Conservation (phyloP, 1,284 basidiomycete genomes). For the Moesziomyces aphidis region DNA sequence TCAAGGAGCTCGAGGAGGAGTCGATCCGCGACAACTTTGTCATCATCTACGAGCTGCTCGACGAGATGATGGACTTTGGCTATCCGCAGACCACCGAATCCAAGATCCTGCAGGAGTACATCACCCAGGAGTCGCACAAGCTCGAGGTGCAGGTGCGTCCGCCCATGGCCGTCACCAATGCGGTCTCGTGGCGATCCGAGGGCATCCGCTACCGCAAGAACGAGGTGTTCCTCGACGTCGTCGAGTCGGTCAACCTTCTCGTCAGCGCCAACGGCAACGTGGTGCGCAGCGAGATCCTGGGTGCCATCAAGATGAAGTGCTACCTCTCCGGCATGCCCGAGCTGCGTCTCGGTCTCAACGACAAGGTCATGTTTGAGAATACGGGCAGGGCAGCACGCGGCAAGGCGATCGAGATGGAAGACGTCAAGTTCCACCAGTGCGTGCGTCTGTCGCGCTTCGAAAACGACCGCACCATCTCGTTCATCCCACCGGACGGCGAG, state of each 20-base stretch:
- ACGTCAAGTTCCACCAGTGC: constrained; percentile 99
- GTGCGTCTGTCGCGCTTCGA: constrained; percentile 99
- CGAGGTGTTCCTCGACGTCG: constrained; percentile 98
- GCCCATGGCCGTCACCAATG: constrained; percentile 97
- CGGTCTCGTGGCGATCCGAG: constrained; percentile 97
- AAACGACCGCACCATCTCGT: constrained; percentile 98
- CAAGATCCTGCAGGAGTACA: constrained; percentile 99
- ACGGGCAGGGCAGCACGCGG: constrained; percentile 94
- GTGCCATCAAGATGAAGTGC: constrained; percentile 99
- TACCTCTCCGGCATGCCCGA: constrained; percentile 99
- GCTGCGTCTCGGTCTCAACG: constrained; percentile 92
- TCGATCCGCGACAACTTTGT: constrained; percentile 99
- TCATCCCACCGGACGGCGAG: constrained; percentile 98
- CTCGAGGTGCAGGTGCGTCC: constrained; percentile 95
- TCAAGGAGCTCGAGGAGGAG: constrained; percentile 99
- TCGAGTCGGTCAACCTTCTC: constrained; percentile 95
- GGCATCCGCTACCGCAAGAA: constrained; percentile 99
- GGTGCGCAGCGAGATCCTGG: constrained; percentile 95
- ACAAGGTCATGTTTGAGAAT: constrained; percentile 99
- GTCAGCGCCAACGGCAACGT: constrained; percentile 98
- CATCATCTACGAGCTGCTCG: constrained; percentile 91
- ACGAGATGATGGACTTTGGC: constrained; percentile 99
- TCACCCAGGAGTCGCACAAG: constrained; percentile 99
- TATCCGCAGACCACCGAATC: constrained; percentile 99
- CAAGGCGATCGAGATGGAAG: constrained; percentile 99